Evolutionary conservation across 2,329 filamentous ascomycete species (phyloP).

Genomic region (Xylaria sp.): DNA sequence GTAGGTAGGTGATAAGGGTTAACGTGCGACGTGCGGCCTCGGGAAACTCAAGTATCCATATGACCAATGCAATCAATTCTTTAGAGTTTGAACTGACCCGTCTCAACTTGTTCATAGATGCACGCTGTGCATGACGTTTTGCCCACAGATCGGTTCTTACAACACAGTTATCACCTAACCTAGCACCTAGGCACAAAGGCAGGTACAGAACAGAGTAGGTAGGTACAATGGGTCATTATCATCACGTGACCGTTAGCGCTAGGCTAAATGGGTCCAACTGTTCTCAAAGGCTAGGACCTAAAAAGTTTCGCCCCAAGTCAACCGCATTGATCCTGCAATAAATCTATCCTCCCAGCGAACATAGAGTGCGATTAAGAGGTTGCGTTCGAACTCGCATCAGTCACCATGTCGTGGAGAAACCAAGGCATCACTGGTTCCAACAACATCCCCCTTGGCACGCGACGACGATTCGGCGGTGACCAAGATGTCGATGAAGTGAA

Average conservation of each 20-base stretch:
- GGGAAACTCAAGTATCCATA: background rate
- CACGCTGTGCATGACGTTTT: background rate
- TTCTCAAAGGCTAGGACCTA: slow-evolving; percentile 21
- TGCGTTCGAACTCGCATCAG: background rate
- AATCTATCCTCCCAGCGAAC: background rate
- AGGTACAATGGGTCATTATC: no score
- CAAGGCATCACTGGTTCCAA: slow-evolving; percentile 97
- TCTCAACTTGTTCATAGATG: background rate
- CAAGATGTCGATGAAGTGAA: slow-evolving; percentile 51
- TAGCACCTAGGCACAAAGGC: background rate
- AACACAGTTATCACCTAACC: no score
- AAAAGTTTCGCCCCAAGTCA: slow-evolving; percentile 38
- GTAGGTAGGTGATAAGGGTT: background rate
- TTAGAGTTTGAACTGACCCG: background rate
- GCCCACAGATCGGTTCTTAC: no score
- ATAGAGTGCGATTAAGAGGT: background rate
- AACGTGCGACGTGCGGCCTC: background rate
- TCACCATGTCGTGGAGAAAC: slow-evolving; percentile 72
- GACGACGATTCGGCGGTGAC: slow-evolving; percentile 80
- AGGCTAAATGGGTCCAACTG: slow-evolving; percentile 19
- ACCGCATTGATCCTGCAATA: background rate
- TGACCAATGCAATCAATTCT: background rate
- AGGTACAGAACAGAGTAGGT: background rate
- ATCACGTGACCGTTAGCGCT: slow-evolving; percentile 25
- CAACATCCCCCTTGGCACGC: slow-evolving; percentile 92